Base-by-base conservation (phyloP, 192 early-diverging fungal species). In the Thamnidium elegans region DNA sequence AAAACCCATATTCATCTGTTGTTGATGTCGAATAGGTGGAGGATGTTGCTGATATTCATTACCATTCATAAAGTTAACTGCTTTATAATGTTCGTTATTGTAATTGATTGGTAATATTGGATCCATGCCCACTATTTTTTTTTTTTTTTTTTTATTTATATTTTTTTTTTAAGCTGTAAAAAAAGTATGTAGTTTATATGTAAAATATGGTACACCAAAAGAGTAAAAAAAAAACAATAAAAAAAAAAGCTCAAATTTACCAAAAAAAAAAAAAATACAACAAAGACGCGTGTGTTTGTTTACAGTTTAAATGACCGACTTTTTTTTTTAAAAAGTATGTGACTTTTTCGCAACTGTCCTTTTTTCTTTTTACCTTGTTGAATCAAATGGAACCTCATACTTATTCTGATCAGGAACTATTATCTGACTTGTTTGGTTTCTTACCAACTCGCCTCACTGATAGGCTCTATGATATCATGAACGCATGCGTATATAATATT, bases 1-100 rank as follows among this genome's bases (percentile, higher is more conserved):
- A 34, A 67, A 59, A 42, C 55, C 55, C 48, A 67, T 60, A 50
- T 55, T 55, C 42, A 60, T 42, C 34, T 58, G 66, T 32, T 58
- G 58, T 45, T 43, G 58, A 3, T 23, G 36, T 23, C 32, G 21
- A 23, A 42, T 17, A 7, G 58, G 58, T 7, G 17, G 39, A 6
- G 58, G 39, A 10, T 26, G 58, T 14, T 45, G 21, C 5, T 13
- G 36, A 45, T 59, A 42, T 14, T 59, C 43, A 45, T 26, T 30
- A 26, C 58, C 58, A 59, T 59, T 59, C 20, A 59, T 59, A 36
- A 30, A 59, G 36, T 43, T 59, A 43, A 59, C 42, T 10, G 36
- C 32, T 59, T 59, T 59, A 21, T 59, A 59, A 21, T 45, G 58
- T 59, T 59, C 58, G 58, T 59, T 59, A 44, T 39, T 59, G 13